Evolutionary conservation across 2,329 filamentous ascomycete species (phyloP).

Genomic region (Aspergillus sp.): DNA sequence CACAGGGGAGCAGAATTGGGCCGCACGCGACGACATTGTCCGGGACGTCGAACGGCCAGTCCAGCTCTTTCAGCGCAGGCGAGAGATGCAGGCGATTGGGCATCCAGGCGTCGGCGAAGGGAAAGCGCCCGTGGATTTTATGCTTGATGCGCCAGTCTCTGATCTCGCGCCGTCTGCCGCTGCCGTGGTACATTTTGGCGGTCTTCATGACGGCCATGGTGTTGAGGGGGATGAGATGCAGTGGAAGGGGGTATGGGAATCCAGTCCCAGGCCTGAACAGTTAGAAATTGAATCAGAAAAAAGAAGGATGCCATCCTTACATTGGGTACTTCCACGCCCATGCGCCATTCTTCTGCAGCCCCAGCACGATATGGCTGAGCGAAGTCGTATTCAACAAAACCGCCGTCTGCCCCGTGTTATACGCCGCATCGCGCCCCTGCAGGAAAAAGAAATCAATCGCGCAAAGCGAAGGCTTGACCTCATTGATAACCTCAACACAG

Average conservation of each 20-base stretch:
- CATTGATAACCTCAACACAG: conserved; percentile 39
- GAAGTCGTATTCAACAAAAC: conserved; percentile 48
- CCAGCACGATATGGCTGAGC: conserved; percentile 43
- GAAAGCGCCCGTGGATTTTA: conserved; percentile 28
- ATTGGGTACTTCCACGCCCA: conserved; percentile 35
- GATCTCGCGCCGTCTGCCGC: conserved; percentile 24
- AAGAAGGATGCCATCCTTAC: conserved; percentile 16
- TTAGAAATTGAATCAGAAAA: not conserved
- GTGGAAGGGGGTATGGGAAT: conserved; percentile 49
- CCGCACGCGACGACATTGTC: conserved; percentile 47
- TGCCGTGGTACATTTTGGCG: conserved; percentile 27
- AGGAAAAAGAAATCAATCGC: conserved; percentile 48
- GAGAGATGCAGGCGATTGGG: conserved; percentile 29
- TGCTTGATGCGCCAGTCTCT: conserved; percentile 24
- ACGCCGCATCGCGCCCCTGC: conserved; percentile 46
- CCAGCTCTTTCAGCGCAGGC: conserved; percentile 33
- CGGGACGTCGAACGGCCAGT: conserved; percentile 44
- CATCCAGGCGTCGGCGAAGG: conserved; percentile 27
- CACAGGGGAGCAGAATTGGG: conserved; percentile 44
- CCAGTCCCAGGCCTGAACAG: conserved; percentile 43
- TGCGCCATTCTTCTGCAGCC: conserved; percentile 37
- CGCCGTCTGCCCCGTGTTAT: conserved; percentile 32
- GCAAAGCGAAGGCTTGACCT: conserved; percentile 41
- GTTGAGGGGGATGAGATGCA: conserved; percentile 44
- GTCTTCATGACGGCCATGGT: conserved; percentile 36